These are phyloP conservation scores for Dalbergia cultrata DNA, from an alignment of 306 rosid species.

Conservation along the genomic window DNA sequence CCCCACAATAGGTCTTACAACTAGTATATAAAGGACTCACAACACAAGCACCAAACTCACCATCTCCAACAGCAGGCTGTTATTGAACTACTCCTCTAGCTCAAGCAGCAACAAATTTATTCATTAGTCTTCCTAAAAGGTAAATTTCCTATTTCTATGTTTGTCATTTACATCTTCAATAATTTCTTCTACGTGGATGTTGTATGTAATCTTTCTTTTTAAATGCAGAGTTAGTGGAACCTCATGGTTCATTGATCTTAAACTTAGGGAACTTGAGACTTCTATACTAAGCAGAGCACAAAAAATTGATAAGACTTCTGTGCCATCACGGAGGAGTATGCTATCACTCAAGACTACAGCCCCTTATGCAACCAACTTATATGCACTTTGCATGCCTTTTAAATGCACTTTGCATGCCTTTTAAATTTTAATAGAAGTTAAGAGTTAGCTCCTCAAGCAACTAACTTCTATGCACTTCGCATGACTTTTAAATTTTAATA, in stretches of 20 bases:
- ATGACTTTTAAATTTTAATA: slow-evolving; percentile 31
- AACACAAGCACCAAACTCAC: slow-evolving; percentile 57
- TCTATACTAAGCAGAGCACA: slow-evolving; percentile 5
- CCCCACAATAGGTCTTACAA: slow-evolving; percentile 52
- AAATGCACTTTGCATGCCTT: slow-evolving; percentile 38
- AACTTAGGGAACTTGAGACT: slow-evolving; percentile 34
- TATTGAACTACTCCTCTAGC: slow-evolving; percentile 22
- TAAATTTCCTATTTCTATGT: slow-evolving; percentile 46
- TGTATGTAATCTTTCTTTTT: slow-evolving; percentile 26
- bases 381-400: slow-evolving; percentile 38
- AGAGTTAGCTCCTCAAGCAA: slow-evolving; percentile 9
- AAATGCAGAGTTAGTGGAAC: slow-evolving; percentile 35
- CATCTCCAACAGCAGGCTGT: slow-evolving; percentile 50
- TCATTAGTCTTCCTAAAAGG: slow-evolving; percentile 53
- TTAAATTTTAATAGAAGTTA: slow-evolving; percentile 13
- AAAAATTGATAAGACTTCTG: slow-evolving; percentile 37
- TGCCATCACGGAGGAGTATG: slow-evolving; percentile 28
- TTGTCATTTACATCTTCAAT: slow-evolving; percentile 28
- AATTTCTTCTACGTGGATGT: slow-evolving; percentile 23
- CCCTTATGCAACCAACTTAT: slow-evolving; percentile 33
- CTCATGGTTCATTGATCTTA: slow-evolving; percentile 20
- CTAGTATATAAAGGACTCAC: slow-evolving; percentile 69
- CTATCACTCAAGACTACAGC: slow-evolving; percentile 20
- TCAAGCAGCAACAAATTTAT: slow-evolving; percentile 34
- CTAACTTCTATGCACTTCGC: slow-evolving; percentile 32